Base-by-base conservation (phyloP, 129 eudicot species). In the Artemisia tridentata region DNA sequence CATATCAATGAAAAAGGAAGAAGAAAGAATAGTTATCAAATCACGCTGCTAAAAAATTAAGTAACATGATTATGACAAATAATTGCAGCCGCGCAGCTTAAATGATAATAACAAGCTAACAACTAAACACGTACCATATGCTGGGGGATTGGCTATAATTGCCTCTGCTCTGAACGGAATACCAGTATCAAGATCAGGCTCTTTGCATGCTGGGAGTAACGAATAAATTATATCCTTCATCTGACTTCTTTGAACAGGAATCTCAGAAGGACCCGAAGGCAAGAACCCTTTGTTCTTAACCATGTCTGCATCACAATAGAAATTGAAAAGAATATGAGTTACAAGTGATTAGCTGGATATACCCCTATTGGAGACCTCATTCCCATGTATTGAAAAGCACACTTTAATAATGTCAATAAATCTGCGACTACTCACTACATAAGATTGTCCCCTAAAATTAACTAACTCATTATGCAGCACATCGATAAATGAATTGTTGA, bases 201-300 rank as follows among this genome's bases (percentile, higher is more conserved):
- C 99, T 75, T 72, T 90, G 85, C 99, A 93, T 50, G 99, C 99
- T 16, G 99, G 88, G 62, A 82, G 88, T 64, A 93, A 76, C 10
- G 99, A 93, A 79, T 80, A 56, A 19, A 93, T 93, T 50, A 93
- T 93, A 38, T 93, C 99, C 78, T 93, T 93, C 76, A 93, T 85
- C 75, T 93, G 97, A 78, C 84, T 90, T 71, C 99, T 81, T 68
- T 93, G 99, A 61, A 85, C 79, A 58, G 97, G 95, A 67, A 93
- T 93, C 75, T 93, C 99, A 62, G 99, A 93, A 73, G 99, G 99
- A 46, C 99, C 97, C 11, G 99, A 93, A 60, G 99, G 99, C 84
- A 93, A 84, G 79, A 93, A 93, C 23, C 99, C 99, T 78, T 93
- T 93, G 89, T 93, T 93, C 78, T 93, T 93, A 17, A 93, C 99